A percentile compares a stretch with the other conserved stretches of the same genome.
phyloP scores from a whole-genome alignment of 1,284 basidiomycete species.

The Megacollybia platyphylla region DNA sequence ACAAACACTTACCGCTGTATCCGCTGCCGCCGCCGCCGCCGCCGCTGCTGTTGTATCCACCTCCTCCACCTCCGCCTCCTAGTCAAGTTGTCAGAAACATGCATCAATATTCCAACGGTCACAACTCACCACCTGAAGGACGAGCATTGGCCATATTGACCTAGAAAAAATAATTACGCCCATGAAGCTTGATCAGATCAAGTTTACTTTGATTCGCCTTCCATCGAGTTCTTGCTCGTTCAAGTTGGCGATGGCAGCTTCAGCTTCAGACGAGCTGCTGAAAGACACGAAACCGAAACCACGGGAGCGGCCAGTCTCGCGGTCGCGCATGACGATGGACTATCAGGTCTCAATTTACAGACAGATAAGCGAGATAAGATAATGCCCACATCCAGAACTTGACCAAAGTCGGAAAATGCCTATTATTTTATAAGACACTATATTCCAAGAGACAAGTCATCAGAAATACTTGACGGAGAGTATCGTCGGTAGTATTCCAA shows the following conservation, averaged over 20 bases:
- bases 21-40: background rate
- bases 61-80: constrained; percentile 7
- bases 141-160: constrained; percentile 85
- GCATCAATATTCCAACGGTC: constrained; percentile 20
- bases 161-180: background rate
- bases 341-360: constrained; percentile 18
- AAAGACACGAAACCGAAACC: constrained; percentile 95
- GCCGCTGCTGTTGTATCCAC: background rate
- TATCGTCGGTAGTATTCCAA: constrained; percentile 92
- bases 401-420: constrained; percentile 61
- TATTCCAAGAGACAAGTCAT: constrained; percentile 19
- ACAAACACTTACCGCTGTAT: background rate
- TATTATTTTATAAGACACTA: constrained; percentile 25
- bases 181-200: background rate
- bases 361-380: constrained; percentile 22
- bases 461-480: constrained; percentile 58
- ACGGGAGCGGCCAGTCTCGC: constrained; percentile 91
- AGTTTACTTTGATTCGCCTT: constrained; percentile 71
- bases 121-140: constrained; percentile 37
- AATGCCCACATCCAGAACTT: constrained; percentile 65
- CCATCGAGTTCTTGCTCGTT: constrained; percentile 95
- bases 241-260: constrained; percentile 65
- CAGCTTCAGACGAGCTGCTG: constrained; percentile 50
- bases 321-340: constrained; percentile 97
- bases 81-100: constrained; percentile 10